Evolutionary conservation across 2,329 filamentous ascomycete genomes (phyloP), one percentile per base, ranked within the genome.

Genomic region (Sclerotiophoma versabilis): DNA sequence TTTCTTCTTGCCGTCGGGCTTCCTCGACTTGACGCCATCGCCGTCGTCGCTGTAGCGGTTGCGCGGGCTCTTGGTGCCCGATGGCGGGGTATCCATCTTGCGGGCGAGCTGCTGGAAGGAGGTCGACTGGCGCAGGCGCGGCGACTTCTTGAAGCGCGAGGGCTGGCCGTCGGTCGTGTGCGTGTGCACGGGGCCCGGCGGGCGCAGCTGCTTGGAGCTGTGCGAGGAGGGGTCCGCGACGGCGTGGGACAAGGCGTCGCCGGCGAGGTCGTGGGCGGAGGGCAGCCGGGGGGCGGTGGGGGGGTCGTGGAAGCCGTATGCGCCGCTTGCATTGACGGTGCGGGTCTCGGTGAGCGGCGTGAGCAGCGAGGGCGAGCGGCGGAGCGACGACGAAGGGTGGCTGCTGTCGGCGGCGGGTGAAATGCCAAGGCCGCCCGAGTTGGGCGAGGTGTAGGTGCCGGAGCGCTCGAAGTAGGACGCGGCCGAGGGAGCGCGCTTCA

Each of bases 21-120:
- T 65, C 20, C 71, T 70, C 56, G 60, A 62, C 62, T 65, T 66
- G 15, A 63, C 53, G 30, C 38, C 51, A 30, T 71, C 72, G 59
- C 58, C 64, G 47, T 75, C 74, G 59, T 71, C 73, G 62, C 72
- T 75, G 68, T 74, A 75, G 57, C 74, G 71, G 66, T 75, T 73
- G 63, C 71, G 71, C 49, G 70, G 68, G 62, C 69, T 71, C 63
- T 73, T 70, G 45, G 68, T 63, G 59, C 70, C 67, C 38, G 68
- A 66, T 4, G 73, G 73, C 54, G 74, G 72, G 51, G 73, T 69
- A 42, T 80, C 77, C 78, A 80, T 80, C 59, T 70, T 77, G 62
- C 74, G 71, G 59, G 75, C 75, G 60, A 76, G 71, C 34, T 74
- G 72, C 34, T 70, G 73, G 67, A 79, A 74, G 66, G 75, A 78